Evolutionary conservation across 2,329 filamentous ascomycete species (phyloP).

Genomic region (Colletotrichum orbiculare): DNA sequence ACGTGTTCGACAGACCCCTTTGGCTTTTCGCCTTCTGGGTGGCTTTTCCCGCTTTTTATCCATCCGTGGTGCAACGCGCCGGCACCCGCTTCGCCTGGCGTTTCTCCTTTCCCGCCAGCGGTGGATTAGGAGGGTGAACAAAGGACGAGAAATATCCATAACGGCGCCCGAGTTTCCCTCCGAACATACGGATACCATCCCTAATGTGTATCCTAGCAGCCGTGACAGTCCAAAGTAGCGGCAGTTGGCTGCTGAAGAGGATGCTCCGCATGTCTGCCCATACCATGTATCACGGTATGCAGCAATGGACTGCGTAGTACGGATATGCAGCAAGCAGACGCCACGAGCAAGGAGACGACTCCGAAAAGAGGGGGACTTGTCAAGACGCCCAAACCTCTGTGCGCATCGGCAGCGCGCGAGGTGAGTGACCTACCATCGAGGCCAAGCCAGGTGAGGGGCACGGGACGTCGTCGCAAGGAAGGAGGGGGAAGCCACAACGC

Average conservation of each 20-base stretch:
- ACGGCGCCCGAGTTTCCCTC: constrained; percentile 19
- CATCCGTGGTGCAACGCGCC: constrained; percentile 25
- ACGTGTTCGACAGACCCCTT: neutral
- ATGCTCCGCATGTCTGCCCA: no score
- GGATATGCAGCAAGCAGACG: no score
- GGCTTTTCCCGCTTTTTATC: constrained; percentile 4
- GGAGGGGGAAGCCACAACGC: constrained; percentile 23
- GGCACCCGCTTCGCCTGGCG: constrained; percentile 21
- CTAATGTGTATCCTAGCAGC: no score
- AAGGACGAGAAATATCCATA: constrained; percentile 2
- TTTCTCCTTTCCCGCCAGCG: constrained; percentile 12
- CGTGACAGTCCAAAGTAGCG: no score
- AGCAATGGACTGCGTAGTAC: no score
- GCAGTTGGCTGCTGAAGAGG: no score
- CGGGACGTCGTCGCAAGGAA: constrained; percentile 4
- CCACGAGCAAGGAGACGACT: no score
- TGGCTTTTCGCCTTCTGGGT: neutral
- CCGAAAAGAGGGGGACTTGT: no score
- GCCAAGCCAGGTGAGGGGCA: constrained; percentile 16
- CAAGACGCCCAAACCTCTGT: constrained; percentile 1
- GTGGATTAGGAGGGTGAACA: constrained; percentile 12
- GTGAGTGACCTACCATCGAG: neutral
- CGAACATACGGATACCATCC: neutral
- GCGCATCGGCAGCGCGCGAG: constrained; percentile 1
- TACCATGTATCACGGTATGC: no score